These are phyloP conservation scores for Desmodesmus armatus DNA, from an alignment of 139 green algal species.

Conservation along the genomic window DNA sequence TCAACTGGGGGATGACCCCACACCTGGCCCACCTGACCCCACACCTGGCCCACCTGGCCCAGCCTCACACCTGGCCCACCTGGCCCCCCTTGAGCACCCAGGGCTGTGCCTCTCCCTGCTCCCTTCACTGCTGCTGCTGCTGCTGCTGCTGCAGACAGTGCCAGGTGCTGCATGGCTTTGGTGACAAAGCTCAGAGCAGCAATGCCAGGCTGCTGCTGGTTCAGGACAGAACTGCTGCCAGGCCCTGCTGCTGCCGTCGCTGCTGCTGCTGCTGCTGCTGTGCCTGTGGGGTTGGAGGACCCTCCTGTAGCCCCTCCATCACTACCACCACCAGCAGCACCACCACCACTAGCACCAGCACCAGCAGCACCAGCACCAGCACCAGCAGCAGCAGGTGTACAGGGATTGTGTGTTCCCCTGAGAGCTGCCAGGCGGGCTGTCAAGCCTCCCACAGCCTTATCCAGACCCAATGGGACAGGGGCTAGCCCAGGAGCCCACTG, in stretches of 20 bases:
- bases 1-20: neutral
- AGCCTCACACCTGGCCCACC: neutral
- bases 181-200: conserved; percentile 16
- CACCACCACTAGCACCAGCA: conserved; percentile 3
- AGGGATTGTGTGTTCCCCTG: neutral
- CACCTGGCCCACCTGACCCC: neutral
- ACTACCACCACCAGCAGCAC: neutral
- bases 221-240: neutral
- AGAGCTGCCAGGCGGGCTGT: neutral
- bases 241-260: conserved; percentile 3
- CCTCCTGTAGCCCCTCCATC: neutral
- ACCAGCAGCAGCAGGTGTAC: neutral
- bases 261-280: neutral
- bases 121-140: neutral
- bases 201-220: conserved; percentile 4
- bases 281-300: neutral
- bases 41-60: too few species aligned
- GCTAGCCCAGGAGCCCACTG: neutral
- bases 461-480: neutral
- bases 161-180: conserved; percentile 9
- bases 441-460: neutral
- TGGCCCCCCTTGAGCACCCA: neutral
- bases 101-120: neutral
- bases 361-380: neutral
- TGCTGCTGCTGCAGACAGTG: neutral